Evolutionary conservation across 768 basidiomycete genomes (phyloP).

Genomic region (Amanita phalloides): DNA sequence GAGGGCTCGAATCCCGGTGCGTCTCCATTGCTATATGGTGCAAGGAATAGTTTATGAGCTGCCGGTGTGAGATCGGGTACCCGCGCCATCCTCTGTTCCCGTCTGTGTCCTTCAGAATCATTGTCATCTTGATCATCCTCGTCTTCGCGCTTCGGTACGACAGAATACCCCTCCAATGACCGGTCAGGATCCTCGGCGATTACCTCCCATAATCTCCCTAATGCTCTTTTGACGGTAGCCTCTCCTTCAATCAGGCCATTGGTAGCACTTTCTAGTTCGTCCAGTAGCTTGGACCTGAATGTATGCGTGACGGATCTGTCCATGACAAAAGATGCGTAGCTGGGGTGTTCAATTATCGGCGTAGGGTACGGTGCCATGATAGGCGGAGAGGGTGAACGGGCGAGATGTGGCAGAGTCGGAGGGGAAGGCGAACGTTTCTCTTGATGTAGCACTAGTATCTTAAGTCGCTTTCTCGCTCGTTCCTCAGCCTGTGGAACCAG

Average conservation of each 20-base stretch:
- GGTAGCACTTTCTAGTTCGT: conserved; percentile 74
- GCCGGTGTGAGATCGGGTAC: conserved; percentile 60
- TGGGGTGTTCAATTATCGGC: conserved; percentile 57
- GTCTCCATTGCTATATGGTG: conserved; percentile 34
- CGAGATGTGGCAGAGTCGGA: conserved; percentile 62
- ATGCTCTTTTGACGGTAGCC: conserved; percentile 55
- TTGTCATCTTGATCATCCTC: conserved; percentile 50
- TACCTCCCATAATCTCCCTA: conserved; percentile 76
- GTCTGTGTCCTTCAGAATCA: conserved; percentile 24
- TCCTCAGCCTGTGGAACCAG: conserved; percentile 54
- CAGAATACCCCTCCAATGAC: conserved; percentile 21
- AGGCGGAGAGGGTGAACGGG: conserved; percentile 68
- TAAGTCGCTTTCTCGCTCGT: conserved; percentile 72
- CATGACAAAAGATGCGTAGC: conserved; percentile 77
- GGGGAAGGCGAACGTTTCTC: conserved; percentile 62
- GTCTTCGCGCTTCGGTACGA: conserved; percentile 60
- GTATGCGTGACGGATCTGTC: conserved; percentile 78
- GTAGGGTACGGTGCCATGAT: conserved; percentile 66
- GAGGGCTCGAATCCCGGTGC: conserved; percentile 44
- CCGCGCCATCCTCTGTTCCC: conserved; percentile 32
- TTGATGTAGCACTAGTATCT: conserved; percentile 44
- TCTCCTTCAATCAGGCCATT: conserved; percentile 82
- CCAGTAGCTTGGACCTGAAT: conserved; percentile 67
- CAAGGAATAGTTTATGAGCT: conserved; percentile 58
- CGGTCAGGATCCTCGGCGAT: conserved; percentile 60